Evolutionary conservation across 1,284 basidiomycete species (phyloP).

Genomic region (Cerrena zonata): DNA sequence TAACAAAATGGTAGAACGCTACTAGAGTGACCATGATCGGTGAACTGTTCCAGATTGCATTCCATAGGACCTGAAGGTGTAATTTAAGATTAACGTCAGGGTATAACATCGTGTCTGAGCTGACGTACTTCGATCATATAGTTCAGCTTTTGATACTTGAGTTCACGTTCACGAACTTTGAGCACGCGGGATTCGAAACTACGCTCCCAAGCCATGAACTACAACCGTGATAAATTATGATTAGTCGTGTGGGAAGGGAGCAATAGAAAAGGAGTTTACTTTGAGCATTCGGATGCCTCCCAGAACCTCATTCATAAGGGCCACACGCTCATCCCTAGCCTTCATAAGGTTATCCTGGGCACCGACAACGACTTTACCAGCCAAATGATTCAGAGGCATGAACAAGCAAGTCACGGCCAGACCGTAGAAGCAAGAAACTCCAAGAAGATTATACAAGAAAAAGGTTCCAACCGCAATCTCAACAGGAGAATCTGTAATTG

Average conservation of each 20-base stretch:
- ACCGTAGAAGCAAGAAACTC: conserved; percentile 76
- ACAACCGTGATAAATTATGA: neutral
- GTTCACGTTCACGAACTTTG: conserved; percentile 71
- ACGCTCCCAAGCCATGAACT: conserved; percentile 91
- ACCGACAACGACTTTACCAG: conserved; percentile 77
- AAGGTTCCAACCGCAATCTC: conserved; percentile 77
- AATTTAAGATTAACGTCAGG: neutral
- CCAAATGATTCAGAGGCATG: conserved; percentile 82
- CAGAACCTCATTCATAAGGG: conserved; percentile 87
- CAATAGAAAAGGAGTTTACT: conserved; percentile 11
- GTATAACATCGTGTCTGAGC: neutral
- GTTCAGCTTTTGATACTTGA: conserved; percentile 79
- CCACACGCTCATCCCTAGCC: conserved; percentile 82
- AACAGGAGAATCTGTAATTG: conserved; percentile 68
- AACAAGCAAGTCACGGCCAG: conserved; percentile 79
- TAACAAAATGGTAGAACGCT: conserved; percentile 79
- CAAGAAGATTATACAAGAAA: conserved; percentile 79
- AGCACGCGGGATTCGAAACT: conserved; percentile 78
- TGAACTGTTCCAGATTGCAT: conserved; percentile 62
- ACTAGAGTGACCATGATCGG: conserved; percentile 74
- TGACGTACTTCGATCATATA: conserved; percentile 72
- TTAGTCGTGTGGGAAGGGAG: neutral
- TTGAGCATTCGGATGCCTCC: conserved; percentile 92
- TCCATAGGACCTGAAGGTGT: conserved; percentile 55
- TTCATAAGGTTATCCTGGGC: conserved; percentile 90